phyloP scores from a whole-genome alignment of 1,139 yeast genomes.

The Scheffersomyces quercinus region DNA sequence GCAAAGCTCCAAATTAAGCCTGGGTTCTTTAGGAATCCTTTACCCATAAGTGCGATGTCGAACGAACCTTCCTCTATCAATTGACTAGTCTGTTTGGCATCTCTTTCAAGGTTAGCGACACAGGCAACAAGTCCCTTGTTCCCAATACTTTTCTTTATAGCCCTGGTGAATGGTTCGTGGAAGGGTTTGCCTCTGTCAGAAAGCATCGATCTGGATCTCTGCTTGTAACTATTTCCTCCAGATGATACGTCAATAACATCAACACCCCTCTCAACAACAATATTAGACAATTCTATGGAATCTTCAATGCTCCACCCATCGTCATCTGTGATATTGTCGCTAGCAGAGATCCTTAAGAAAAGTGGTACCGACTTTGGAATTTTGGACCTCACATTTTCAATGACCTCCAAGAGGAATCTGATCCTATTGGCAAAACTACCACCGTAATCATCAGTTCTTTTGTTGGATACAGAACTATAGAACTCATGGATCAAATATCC shows the following conservation, averaged over 20 bases:
- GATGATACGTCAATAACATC: constrained; percentile 57
- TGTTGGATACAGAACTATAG: constrained; percentile 11
- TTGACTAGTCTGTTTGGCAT: constrained; percentile 35
- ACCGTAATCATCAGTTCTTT: constrained; percentile 18
- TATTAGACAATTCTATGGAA: constrained; percentile 40
- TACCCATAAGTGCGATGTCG: constrained; percentile 50
- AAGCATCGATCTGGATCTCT: constrained; percentile 19
- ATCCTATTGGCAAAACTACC: constrained; percentile 17
- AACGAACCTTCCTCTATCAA: constrained; percentile 40
- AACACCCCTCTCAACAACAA: constrained; percentile 45
- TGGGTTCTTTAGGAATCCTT: constrained; percentile 48
- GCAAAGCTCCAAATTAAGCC: constrained; percentile 53
- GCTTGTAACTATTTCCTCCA: constrained; percentile 49
- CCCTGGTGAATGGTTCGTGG: constrained; percentile 42
- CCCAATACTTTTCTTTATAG: constrained; percentile 46
- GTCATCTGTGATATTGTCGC: constrained; percentile 35
- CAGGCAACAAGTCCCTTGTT: constrained; percentile 42
- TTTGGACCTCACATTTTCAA: constrained; percentile 31
- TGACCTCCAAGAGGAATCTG: constrained; percentile 13
- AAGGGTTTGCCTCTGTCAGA: constrained; percentile 3
- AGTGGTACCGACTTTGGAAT: constrained; percentile 39
- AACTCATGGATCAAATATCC: constrained; percentile 17
- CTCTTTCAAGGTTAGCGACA: constrained; percentile 45
- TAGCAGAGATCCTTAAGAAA: constrained; percentile 46
- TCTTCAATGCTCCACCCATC: constrained; percentile 52